Evolutionary conservation across 106 monocot genomes (phyloP), one percentile per base, ranked within the genome.

Genomic region (Dioscorea zingiberensis): DNA sequence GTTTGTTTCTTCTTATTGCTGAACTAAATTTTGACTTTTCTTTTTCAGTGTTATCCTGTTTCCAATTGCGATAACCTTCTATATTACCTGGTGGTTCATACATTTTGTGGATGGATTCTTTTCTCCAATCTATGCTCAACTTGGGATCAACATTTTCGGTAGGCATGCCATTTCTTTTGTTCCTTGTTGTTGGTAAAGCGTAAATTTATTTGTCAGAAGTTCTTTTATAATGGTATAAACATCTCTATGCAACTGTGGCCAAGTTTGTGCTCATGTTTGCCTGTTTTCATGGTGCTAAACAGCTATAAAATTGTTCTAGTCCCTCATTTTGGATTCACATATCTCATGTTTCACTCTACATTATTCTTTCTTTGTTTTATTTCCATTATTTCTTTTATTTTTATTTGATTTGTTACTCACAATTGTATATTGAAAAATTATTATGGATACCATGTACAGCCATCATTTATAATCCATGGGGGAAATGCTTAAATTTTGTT

Each of bases 1-100:
- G 24, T 28, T 27, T 27, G 28, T 18, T 18, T n/a, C 10, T 11
- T 15, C 3, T 51, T 49, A 16, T 21, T 59, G 17, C 17, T 64
- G 8, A 18, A 17, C 11, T 19, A 13, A 12, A 25, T 53, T 28
- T 23, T 28, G 15, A 3, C 45, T 44, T 26, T 25, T 25, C 15
- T 11, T 54, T 25, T 51, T 32, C 81, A 85, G 85, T 62, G 77
- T 85, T 49, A 85, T 85, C 64, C 61, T 85, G 22, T 78, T 81
- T 48, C 85, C 85, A 24, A 81, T 85, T 58, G 86, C 81, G 44
- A 72, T 81, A 18, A 86, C 81, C 25, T 86, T 86, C 73, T 86
- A 81, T 69, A 78, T 86, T 69, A 86, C 86, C 47, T 86, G 86
- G 86, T 86, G 86, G 86, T 86, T 86, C 59, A 69, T 86, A 65